These are phyloP conservation scores for Boletus reticuloceps DNA, from an alignment of 768 basidiomycete species.

Conservation along the genomic window DNA sequence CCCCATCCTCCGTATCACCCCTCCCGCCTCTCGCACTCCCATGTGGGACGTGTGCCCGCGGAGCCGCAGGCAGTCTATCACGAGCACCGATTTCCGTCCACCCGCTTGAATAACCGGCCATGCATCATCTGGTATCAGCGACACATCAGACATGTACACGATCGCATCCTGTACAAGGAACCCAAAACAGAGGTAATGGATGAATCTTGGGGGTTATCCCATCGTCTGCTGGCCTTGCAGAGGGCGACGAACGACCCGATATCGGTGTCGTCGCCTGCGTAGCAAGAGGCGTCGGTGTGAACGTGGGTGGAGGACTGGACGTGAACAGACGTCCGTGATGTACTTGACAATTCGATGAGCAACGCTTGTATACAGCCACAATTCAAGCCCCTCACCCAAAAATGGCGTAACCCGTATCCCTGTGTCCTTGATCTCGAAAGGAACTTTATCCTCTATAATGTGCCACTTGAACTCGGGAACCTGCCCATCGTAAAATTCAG, in stretches of 20 bases:
- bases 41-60: slow-evolving; percentile 74
- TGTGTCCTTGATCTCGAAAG: slow-evolving; percentile 66
- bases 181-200: slow-evolving; percentile 67
- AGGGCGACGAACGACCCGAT: slow-evolving; percentile 30
- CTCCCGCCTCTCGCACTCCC: slow-evolving; percentile 63
- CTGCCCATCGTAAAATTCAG: slow-evolving; percentile 34
- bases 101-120: slow-evolving; percentile 49
- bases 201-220: slow-evolving; percentile 28
- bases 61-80: slow-evolving; percentile 76
- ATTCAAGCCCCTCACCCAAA: slow-evolving; percentile 42
- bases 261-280: slow-evolving; percentile 38
- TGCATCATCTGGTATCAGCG: slow-evolving; percentile 69
- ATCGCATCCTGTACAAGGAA: slow-evolving; percentile 67
- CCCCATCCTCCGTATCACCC: slow-evolving; percentile 51
- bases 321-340: slow-evolving; percentile 73
- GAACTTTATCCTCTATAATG: slow-evolving; percentile 64
- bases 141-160: slow-evolving; percentile 82
- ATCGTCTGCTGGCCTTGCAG: not conserved
- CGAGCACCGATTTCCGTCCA: slow-evolving; percentile 46
- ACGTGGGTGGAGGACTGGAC: slow-evolving; percentile 35
- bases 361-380: not conserved
- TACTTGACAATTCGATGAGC: slow-evolving; percentile 39
- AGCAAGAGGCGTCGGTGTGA: slow-evolving; percentile 39
- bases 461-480: slow-evolving; percentile 85
- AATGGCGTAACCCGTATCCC: slow-evolving; percentile 66